Percentiles rank a stretch among this genome's conserved stretches.
phyloP scores from a whole-genome alignment of 2,329 filamentous ascomycete genomes.

The Podosphaera aphanis region DNA sequence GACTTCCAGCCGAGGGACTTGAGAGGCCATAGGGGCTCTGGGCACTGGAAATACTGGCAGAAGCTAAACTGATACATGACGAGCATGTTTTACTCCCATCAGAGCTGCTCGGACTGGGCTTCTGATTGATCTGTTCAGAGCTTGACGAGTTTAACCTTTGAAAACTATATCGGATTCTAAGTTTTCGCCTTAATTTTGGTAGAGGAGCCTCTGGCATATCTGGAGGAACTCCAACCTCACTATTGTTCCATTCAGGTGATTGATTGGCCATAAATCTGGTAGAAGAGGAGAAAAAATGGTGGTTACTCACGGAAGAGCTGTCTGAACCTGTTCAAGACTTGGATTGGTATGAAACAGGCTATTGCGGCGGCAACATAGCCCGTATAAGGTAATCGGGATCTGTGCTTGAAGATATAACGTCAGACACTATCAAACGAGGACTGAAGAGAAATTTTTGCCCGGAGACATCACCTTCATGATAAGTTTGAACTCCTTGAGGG shows the following conservation, averaged over 20 bases:
- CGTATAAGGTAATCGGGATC: too few relatives aligned
- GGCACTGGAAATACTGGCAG: slow-evolving; percentile 6
- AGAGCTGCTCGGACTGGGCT: slow-evolving; percentile 13
- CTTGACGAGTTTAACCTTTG: slow-evolving; percentile 17
- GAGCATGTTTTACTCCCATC: slow-evolving; percentile 12
- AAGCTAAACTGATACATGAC: slow-evolving; percentile 15
- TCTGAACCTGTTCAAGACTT: background rate
- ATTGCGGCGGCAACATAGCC: too few relatives aligned
- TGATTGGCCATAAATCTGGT: slow-evolving; percentile 8
- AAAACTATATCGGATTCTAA: slow-evolving; percentile 13
- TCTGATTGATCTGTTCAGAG: slow-evolving; percentile 13
- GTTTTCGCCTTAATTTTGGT: slow-evolving; percentile 14
- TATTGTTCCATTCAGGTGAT: slow-evolving; percentile 6
- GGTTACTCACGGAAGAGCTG: background rate
- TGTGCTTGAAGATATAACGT: background rate
- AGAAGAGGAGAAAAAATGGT: background rate
- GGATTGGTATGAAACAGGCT: background rate
- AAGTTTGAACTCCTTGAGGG: background rate
- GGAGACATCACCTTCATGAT: background rate
- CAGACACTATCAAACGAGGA: background rate
- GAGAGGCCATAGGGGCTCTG: slow-evolving; percentile 10
- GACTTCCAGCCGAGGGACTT: slow-evolving; percentile 8
- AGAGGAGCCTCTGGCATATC: slow-evolving; percentile 8
- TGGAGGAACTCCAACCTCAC: slow-evolving; percentile 5
- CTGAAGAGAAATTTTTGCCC: background rate